Evolutionary conservation across 2,329 filamentous ascomycete genomes (phyloP), one percentile per base, ranked within the genome.

Genomic region (Xylaria sp.): DNA sequence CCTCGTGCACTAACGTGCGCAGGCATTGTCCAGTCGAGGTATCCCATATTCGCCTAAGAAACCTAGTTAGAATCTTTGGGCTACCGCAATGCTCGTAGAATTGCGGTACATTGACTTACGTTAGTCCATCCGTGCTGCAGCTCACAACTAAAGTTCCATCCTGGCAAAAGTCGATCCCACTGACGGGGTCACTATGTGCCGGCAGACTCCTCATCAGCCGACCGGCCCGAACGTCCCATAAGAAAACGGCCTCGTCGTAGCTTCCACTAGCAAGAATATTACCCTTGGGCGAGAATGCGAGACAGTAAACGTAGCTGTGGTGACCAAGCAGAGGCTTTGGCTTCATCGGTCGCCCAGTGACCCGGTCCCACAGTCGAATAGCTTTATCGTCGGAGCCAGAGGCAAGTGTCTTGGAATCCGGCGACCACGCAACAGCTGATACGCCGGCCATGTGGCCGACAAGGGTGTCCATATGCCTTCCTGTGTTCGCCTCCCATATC

Each of bases 221-320:
- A 0, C 93, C 94, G 0, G 93, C 93, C 15, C 96, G 87, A 15
- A 98, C 92, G 78, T 99, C 96, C 96, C 96, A 99, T 5, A 99
- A 81, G 71, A 97, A 97, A 0, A 99, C 93, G 4, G 96, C 96
- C 82, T 99, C 96, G 73, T 99, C 96, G 80, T 97, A 98, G 70
- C 92, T 96, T 13, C 96, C 96, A 71, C 92, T 96, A 17, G 94
- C 96, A 38, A 99, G 87, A 77, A 98, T 97, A 76, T 99, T 99
- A 27, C 96, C 96, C 79, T 97, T 98, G 1, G 96, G 96, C n/a
- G 93, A 95, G 79, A 98, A 98, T 5, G 94, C 94, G 38, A 99
- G 84, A 57, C 91, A 93, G 80, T 97, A 97, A 36, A 99, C 90
- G 79, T 98, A 98, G 80, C 96, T 98, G 79, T 97, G 94, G 75